phyloP scores from a whole-genome alignment of 1,139 yeast genomes.

The Entelexis sorbosivorans region DNA sequence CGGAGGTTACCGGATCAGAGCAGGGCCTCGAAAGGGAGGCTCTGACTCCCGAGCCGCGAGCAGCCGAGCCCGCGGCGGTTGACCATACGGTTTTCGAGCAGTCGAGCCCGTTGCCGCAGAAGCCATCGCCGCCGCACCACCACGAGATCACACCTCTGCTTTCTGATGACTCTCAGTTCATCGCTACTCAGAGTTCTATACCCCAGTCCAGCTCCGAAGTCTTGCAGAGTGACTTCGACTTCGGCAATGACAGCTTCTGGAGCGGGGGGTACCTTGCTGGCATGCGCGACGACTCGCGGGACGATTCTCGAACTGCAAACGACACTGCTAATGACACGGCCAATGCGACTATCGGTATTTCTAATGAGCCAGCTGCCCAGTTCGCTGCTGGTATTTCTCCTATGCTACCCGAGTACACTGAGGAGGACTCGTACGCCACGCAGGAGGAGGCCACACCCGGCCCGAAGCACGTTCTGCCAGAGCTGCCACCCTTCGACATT shows the following conservation, averaged over 20 bases:
- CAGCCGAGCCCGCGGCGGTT: no score
- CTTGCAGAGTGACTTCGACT: constrained; percentile 5
- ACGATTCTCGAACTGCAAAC: neutral
- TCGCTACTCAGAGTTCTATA: neutral
- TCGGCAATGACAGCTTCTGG: constrained; percentile 15
- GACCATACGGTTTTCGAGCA: neutral
- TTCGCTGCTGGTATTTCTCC: constrained; percentile 16
- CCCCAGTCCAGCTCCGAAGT: constrained; percentile 6
- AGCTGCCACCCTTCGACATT: neutral
- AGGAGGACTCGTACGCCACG: neutral
- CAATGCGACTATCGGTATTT: constrained; percentile 15
- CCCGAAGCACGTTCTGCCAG: neutral
- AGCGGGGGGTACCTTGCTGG: neutral
- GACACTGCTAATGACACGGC: neutral
- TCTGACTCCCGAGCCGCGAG: no score
- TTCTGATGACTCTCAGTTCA: neutral
- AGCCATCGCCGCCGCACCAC: neutral
- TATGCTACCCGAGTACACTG: neutral
- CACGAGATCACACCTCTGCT: neutral
- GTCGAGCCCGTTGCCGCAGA: neutral
- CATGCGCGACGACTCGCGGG: neutral
- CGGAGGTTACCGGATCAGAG: neutral
- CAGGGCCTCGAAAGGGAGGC: neutral
- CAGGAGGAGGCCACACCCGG: neutral
- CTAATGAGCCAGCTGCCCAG: constrained; percentile 16